phyloP scores from a whole-genome alignment of 129 eudicot genomes.

The Centaurea solstitialis region DNA sequence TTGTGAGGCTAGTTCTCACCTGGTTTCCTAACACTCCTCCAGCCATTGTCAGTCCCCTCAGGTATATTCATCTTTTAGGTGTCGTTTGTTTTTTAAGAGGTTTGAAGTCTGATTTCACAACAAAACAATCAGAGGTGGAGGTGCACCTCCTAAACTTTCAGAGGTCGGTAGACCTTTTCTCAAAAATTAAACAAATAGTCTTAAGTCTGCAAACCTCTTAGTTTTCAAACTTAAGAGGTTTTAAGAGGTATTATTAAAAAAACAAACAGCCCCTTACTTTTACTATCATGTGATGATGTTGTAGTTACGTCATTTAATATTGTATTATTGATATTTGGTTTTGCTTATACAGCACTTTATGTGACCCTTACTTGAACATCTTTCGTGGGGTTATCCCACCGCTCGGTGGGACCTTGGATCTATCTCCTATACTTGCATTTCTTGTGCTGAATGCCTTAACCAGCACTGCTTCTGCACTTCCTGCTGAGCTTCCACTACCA shows the following conservation, averaged over 20 bases:
- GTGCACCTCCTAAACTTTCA: no score
- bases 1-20: slow-evolving; percentile 87
- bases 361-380: slow-evolving; percentile 94
- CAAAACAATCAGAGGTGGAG: no score
- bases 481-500: slow-evolving; percentile 92
- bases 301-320: not conserved
- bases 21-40: slow-evolving; percentile 98
- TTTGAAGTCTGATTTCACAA: no score
- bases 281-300: not conserved
- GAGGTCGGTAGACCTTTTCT: no score
- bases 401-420: slow-evolving; percentile 94
- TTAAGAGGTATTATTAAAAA: no score
- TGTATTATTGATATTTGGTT: not conserved
- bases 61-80: slow-evolving; percentile 47
- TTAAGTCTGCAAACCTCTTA: no score
- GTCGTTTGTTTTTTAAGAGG: no score
- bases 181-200: no score
- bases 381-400: slow-evolving; percentile 95
- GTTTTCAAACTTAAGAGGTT: no score
- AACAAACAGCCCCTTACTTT: no score
- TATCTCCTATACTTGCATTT: slow-evolving; percentile 91
- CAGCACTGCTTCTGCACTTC: slow-evolving; percentile 88
- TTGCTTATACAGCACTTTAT: slow-evolving; percentile 63
- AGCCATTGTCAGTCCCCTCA: slow-evolving; percentile 80
- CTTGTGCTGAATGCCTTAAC: slow-evolving; percentile 84